Conservation (phyloP, 192 early-diverging fungal species). For the Phycomyces nitens region DNA sequence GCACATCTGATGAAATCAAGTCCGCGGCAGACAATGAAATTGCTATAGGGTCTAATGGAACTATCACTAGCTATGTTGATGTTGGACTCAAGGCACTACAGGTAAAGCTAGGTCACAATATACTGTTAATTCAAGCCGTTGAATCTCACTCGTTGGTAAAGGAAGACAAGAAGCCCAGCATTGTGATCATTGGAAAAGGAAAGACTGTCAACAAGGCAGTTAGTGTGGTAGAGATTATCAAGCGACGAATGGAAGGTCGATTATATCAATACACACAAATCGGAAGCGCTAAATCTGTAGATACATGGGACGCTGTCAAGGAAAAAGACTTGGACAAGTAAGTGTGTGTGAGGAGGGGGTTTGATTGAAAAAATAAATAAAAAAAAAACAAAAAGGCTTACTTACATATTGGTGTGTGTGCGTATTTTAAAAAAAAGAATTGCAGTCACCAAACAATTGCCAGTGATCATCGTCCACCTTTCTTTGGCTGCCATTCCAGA, state of each 20-base stretch:
- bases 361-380: not conserved
- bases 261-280: constrained; percentile 56
- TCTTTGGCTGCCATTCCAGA: constrained; percentile 6
- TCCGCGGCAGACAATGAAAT: constrained; percentile 32
- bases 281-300: constrained; percentile 28
- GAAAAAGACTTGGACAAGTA: constrained; percentile 27
- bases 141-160: not conserved
- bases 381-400: not conserved
- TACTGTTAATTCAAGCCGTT: too few species aligned
- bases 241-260: constrained; percentile 48
- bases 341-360: not conserved
- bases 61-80: constrained; percentile 22
- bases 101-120: constrained; percentile 11
- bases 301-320: constrained; percentile 30
- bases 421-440: too few species aligned
- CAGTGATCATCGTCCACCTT: constrained; percentile 24
- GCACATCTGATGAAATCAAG: not conserved
- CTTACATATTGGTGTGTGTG: too few species aligned
- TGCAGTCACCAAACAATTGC: constrained; percentile 17
- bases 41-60: constrained; percentile 12
- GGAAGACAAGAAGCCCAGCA: not conserved
- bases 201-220: constrained; percentile 59
- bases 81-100: constrained; percentile 18
- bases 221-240: constrained; percentile 63
- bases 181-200: constrained; percentile 40